Percentiles rank a stretch among this genome's conserved stretches.
These are phyloP conservation scores for Lycium ferocissimum DNA, from an alignment of 257 asterid genomes.

Conservation along the genomic window DNA sequence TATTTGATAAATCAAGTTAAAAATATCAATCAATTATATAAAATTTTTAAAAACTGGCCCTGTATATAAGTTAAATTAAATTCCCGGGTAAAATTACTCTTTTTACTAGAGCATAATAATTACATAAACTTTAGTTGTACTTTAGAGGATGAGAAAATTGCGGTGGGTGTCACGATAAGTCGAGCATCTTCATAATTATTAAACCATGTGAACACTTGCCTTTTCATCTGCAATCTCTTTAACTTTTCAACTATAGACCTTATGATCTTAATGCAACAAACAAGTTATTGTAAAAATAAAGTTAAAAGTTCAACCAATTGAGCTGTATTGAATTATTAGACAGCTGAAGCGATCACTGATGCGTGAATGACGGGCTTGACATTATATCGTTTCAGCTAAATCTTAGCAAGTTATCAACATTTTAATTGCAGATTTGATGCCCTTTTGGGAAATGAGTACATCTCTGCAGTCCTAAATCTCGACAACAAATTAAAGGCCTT, in stretches of 20 bases:
- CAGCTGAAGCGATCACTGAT: not conserved
- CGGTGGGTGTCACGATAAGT: constrained; percentile 28
- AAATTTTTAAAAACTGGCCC: not conserved
- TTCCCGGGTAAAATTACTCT: not conserved
- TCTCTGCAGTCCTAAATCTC: not conserved
- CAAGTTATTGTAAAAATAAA: not conserved
- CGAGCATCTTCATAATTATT: constrained; percentile 11
- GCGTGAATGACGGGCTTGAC: constrained; percentile 26
- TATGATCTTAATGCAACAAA: not conserved
- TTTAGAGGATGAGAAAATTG: constrained; percentile 20
- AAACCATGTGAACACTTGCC: constrained; percentile 16
- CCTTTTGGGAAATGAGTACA: constrained; percentile 22
- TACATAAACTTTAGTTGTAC: not conserved
- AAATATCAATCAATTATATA: not conserved
- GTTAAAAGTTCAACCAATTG: not conserved
- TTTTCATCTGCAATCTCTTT: constrained; percentile 14
- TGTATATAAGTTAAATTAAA: not conserved
- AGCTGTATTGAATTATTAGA: constrained; percentile 4
- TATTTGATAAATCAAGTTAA: not conserved
- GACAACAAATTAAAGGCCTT: not conserved
- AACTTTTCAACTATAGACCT: constrained; percentile 16
- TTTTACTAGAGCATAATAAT: not conserved
- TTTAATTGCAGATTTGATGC: not conserved
- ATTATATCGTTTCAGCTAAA: constrained; percentile 21
- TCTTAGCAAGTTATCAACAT: constrained; percentile 17